Evolutionary conservation across 140 eudicot species (phyloP).

Genomic region (Cichorium intybus): DNA sequence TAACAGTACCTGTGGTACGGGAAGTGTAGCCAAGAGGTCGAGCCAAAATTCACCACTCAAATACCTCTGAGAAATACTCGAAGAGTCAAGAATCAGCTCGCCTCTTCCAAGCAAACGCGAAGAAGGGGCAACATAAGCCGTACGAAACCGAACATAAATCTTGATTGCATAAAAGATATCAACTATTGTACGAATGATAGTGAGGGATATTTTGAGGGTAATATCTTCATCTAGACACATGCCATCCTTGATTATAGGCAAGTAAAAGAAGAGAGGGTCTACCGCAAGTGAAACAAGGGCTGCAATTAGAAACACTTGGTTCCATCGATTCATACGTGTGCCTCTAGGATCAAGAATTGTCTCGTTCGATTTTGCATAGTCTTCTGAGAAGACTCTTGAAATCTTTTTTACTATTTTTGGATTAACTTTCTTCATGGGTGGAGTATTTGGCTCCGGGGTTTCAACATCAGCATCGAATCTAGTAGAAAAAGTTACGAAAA

Average conservation of each 20-base stretch:
- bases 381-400: constrained; percentile 81
- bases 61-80: constrained; percentile 65
- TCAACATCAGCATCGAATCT: constrained; percentile 44
- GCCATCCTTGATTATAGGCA: constrained; percentile 45
- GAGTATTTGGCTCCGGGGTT: constrained; percentile 16
- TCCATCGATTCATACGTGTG: constrained; percentile 44
- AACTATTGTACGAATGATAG: constrained; percentile 48
- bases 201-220: constrained; percentile 51
- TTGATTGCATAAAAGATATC: constrained; percentile 62
- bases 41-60: constrained; percentile 51
- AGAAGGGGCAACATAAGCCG: constrained; percentile 89
- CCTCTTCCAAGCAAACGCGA: constrained; percentile 95
- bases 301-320: constrained; percentile 52
- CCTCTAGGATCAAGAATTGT: constrained; percentile 73
- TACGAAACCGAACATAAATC: constrained; percentile 62
- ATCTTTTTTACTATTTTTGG: constrained; percentile 37
- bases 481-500: neutral
- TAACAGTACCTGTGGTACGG: constrained; percentile 74
- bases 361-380: constrained; percentile 40
- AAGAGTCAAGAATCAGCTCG: constrained; percentile 72
- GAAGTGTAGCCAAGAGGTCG: constrained; percentile 75
- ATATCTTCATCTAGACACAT: constrained; percentile 52
- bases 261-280: constrained; percentile 84
- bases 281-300: constrained; percentile 61
- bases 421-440: constrained; percentile 13